Percentiles rank a stretch among this genome's conserved stretches.
Conservation (phyloP, 2,329 filamentous ascomycete genomes). For the Microdochium paspali region DNA sequence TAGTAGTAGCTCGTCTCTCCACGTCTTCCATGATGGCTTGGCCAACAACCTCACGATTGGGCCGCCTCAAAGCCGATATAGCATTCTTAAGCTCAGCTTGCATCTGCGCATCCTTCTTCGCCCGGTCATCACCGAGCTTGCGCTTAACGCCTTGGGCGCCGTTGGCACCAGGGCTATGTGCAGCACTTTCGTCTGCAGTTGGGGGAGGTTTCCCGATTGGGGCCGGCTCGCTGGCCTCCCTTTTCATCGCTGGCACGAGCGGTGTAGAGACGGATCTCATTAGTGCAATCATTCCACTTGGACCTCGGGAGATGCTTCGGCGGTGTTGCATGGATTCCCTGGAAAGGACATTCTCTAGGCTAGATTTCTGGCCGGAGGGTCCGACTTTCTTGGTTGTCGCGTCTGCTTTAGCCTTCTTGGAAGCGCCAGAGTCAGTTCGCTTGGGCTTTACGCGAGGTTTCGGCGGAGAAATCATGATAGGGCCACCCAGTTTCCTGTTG, state of each 20-base stretch:
- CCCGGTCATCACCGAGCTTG: constrained; percentile 29
- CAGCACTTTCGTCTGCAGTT: constrained; percentile 17
- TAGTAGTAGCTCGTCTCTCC: constrained; percentile 46
- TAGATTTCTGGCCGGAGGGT: constrained; percentile 32
- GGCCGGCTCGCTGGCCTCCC: constrained; percentile 55
- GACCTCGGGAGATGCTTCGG: constrained; percentile 46
- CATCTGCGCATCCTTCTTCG: constrained; percentile 55
- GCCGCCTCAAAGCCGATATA: constrained; percentile 64
- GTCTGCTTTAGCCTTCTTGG: constrained; percentile 40
- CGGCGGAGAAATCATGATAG: constrained; percentile 45
- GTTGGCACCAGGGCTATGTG: not conserved
- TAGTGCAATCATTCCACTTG: constrained; percentile 50
- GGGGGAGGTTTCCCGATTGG: constrained; percentile 39
- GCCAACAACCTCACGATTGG: constrained; percentile 62
- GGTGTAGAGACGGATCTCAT: constrained; percentile 61
- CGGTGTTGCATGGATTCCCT: constrained; percentile 43
- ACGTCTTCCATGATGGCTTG: constrained; percentile 58
- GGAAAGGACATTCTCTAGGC: constrained; percentile 52
- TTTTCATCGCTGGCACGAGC: constrained; percentile 51
- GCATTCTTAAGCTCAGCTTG: constrained; percentile 65
- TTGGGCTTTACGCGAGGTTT: constrained; percentile 39
- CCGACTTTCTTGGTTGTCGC: constrained; percentile 38
- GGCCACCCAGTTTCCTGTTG: constrained; percentile 69
- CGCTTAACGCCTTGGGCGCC: not conserved
- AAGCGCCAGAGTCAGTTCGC: constrained; percentile 22